These are phyloP conservation scores for Penicillium egyptiacum DNA, from an alignment of 495 filamentous ascomycete species.

Conservation along the genomic window DNA sequence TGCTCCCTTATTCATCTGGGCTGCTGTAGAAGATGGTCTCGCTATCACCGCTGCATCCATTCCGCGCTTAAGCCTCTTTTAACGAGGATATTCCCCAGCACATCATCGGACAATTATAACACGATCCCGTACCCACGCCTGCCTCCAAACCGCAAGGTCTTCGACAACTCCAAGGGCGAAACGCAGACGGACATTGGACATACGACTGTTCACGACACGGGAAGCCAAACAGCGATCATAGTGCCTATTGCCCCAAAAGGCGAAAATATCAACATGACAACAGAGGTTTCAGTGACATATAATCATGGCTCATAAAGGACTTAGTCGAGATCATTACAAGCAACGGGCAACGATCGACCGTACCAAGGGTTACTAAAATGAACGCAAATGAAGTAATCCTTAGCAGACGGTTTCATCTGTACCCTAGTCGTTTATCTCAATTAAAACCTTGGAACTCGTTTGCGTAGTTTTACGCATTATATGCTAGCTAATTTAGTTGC, in stretches of 20 bases:
- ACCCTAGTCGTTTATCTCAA: not conserved
- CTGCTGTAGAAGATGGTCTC: constrained; percentile 25
- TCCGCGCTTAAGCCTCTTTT: constrained; percentile 20
- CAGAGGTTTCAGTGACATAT: constrained; percentile 20
- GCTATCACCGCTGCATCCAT: constrained; percentile 25
- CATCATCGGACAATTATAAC: constrained; percentile 16
- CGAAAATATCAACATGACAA: constrained; percentile 23
- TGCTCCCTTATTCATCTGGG: constrained; percentile 22
- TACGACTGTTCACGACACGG: constrained; percentile 5
- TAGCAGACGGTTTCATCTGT: no score
- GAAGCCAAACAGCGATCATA: constrained; percentile 19
- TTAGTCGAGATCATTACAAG: not conserved
- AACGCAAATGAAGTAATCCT: no score
- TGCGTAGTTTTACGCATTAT: not conserved
- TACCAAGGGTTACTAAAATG: no score
- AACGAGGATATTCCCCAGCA: constrained; percentile 15
- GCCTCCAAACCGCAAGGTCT: constrained; percentile 8
- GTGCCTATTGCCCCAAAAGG: constrained; percentile 3
- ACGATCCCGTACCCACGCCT: constrained; percentile 17
- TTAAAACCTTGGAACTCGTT: not conserved
- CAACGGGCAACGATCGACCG: not conserved
- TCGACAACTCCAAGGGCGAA: constrained; percentile 20
- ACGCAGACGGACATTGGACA: constrained; percentile 20
- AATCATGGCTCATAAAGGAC: constrained; percentile 1
- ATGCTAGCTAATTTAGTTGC: not conserved